phyloP scores from a whole-genome alignment of 352 stramenopile species.

The Phytophthora sp. region DNA sequence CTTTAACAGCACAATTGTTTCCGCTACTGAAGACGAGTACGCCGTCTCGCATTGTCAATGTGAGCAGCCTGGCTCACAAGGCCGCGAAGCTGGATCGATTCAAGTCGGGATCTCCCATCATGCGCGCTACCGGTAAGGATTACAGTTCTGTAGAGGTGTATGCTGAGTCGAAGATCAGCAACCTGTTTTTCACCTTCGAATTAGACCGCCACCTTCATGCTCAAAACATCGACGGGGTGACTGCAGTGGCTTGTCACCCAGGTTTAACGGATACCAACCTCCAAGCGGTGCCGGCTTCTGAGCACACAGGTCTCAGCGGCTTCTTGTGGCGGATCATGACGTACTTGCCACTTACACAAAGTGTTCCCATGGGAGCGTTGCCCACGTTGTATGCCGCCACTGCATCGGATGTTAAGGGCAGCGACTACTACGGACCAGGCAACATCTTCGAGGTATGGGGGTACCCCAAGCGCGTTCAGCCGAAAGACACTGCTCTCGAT shows the following conservation, averaged over 20 bases:
- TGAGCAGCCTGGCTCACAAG: slow-evolving; percentile 47
- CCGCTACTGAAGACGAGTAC: slow-evolving; percentile 39
- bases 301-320: too few relatives aligned
- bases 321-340: too few relatives aligned
- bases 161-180: too few relatives aligned
- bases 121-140: slow-evolving; percentile 6
- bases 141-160: slow-evolving; percentile 22
- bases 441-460: slow-evolving; percentile 42
- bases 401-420: slow-evolving; percentile 13
- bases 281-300: too few relatives aligned
- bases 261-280: too few relatives aligned
- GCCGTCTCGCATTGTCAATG: slow-evolving; percentile 33
- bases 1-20: slow-evolving; percentile 52
- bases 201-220: slow-evolving; percentile 62
- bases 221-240: slow-evolving; percentile 17
- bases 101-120: slow-evolving; percentile 18
- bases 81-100: slow-evolving; percentile 25
- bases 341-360: too few relatives aligned
- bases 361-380: too few relatives aligned
- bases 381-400: slow-evolving; percentile 52
- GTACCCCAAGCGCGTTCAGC: slow-evolving; percentile 30
- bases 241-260: slow-evolving; percentile 40
- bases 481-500: slow-evolving; percentile 11
- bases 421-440: slow-evolving; percentile 49
- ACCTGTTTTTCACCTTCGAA: slow-evolving; percentile 90